Percentiles rank a stretch among this genome's conserved stretches.
Evolutionary conservation across 176 grass and related monocot genomes (phyloP).

Genomic region (Triticum turgidum): DNA sequence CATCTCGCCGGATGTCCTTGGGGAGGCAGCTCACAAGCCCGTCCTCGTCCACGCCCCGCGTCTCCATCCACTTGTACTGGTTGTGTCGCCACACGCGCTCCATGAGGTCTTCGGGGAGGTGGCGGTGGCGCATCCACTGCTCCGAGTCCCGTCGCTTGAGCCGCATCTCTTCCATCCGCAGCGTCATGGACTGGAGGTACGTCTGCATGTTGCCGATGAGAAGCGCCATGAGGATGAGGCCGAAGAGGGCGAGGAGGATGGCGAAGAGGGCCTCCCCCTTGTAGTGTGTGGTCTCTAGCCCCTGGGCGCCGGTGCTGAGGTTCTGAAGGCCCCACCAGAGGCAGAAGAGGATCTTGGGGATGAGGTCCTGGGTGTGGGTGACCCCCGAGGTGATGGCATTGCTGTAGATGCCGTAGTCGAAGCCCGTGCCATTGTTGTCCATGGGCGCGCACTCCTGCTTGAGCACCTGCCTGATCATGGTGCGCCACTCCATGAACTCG

Average conservation of each 20-base stretch:
- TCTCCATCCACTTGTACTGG: conserved; percentile 83
- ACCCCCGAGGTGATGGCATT: conserved; percentile 61
- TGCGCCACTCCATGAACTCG: conserved; percentile 55
- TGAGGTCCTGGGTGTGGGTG: conserved; percentile 37
- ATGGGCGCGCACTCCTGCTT: conserved; percentile 45
- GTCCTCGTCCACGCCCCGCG: conserved; percentile 75
- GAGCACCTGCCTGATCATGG: conserved; percentile 44
- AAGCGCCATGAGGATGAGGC: conserved; percentile 90
- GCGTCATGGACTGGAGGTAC: conserved; percentile 73
- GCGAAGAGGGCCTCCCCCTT: conserved; percentile 80
- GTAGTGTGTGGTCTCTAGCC: conserved; percentile 70
- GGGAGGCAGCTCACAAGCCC: conserved; percentile 43
- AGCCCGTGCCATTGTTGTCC: conserved; percentile 33
- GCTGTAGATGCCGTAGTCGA: conserved; percentile 78
- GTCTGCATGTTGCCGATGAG: conserved; percentile 99
- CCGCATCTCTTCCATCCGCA: conserved; percentile 65
- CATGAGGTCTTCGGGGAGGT: conserved; percentile 53
- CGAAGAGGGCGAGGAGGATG: conserved; percentile 68
- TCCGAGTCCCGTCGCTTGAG: conserved; percentile 59
- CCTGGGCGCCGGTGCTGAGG: conserved; percentile 82
- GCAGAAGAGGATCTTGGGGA: conserved; percentile 70
- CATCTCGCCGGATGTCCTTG: conserved; percentile 62
- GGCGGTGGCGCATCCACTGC: conserved; percentile 76
- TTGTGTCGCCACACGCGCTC: conserved; percentile 61
- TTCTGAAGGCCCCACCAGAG: conserved; percentile 95